Evolutionary conservation across 768 basidiomycete genomes (phyloP).

Genomic region (Agrocybe pediades): DNA sequence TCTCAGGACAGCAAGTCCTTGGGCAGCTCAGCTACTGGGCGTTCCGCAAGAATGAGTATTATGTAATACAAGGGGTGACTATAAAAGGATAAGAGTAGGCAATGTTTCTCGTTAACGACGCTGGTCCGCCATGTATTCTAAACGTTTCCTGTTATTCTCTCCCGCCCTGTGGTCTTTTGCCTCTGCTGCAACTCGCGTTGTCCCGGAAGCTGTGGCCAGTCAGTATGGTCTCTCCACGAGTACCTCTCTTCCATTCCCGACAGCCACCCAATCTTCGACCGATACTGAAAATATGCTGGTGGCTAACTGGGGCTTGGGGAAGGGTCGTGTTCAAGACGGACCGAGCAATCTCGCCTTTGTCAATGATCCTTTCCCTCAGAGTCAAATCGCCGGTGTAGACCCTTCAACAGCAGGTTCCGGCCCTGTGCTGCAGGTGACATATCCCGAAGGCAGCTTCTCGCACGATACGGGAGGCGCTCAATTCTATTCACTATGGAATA

Average conservation of each 20-base stretch:
- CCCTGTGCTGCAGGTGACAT: conserved; percentile 62
- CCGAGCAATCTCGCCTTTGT: conserved; percentile 61
- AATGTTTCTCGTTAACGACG: conserved; percentile 11
- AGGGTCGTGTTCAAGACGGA: conserved; percentile 62
- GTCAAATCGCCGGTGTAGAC: conserved; percentile 34
- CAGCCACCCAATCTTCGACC: conserved; percentile 51
- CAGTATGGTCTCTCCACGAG: conserved; percentile 59
- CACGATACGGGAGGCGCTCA: conserved; percentile 66
- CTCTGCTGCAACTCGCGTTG: conserved; percentile 29
- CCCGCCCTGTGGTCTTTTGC: conserved; percentile 15
- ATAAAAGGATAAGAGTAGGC: neutral
- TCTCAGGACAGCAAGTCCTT: no score
- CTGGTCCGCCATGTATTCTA: conserved; percentile 18
- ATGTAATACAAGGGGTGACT: neutral
- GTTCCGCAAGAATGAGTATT: neutral
- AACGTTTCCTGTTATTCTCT: conserved; percentile 16
- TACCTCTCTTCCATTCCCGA: conserved; percentile 66
- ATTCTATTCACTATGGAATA: conserved; percentile 70
- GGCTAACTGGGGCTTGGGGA: conserved; percentile 62
- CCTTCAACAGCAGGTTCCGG: conserved; percentile 29
- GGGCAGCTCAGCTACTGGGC: neutral
- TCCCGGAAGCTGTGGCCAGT: conserved; percentile 43
- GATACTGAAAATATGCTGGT: conserved; percentile 54
- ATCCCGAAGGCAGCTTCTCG: conserved; percentile 61
- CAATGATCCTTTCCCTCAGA: conserved; percentile 63